Percentiles rank a stretch among this genome's conserved stretches.
phyloP scores from a whole-genome alignment of 768 basidiomycete genomes.

The Omphalotus guepiniiformis region DNA sequence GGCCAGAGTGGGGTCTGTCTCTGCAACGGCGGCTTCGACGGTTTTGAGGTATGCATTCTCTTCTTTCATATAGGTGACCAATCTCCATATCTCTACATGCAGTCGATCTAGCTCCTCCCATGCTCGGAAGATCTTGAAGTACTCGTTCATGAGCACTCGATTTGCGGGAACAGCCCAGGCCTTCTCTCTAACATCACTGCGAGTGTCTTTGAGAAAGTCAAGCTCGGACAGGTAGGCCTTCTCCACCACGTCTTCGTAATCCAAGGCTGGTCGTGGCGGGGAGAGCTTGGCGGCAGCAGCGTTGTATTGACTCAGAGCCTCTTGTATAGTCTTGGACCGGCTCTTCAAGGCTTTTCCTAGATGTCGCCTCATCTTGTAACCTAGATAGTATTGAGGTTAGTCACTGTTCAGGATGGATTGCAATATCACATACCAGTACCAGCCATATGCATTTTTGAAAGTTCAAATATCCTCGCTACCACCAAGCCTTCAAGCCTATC shows the following conservation, averaged over 20 bases:
- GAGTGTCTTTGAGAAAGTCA: slow-evolving; percentile 2
- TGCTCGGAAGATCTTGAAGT: slow-evolving; percentile 14
- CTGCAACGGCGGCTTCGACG: not conserved
- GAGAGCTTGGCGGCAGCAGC: not conserved
- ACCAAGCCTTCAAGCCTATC: slow-evolving; percentile 16
- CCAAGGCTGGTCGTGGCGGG: not conserved
- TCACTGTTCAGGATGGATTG: not conserved
- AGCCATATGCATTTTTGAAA: slow-evolving; percentile 12
- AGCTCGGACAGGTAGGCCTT: not conserved
- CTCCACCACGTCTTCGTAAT: not conserved
- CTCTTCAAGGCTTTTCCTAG: slow-evolving; percentile 18
- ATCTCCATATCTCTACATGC: slow-evolving; percentile 15
- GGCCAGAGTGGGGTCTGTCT: not conserved
- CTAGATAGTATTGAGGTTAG: slow-evolving; percentile 9
- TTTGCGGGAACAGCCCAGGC: not conserved
- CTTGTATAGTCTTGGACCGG: not conserved
- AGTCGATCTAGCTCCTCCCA: slow-evolving; percentile 15
- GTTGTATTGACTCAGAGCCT: not conserved
- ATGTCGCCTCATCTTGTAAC: slow-evolving; percentile 26
- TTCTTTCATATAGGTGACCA: slow-evolving; percentile 13
- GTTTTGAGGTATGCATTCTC: slow-evolving; percentile 2
- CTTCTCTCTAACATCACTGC: not conserved
- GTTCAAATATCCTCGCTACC: slow-evolving; percentile 18
- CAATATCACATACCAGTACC: slow-evolving; percentile 21
- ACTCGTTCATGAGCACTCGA: slow-evolving; percentile 7